phyloP scores from a whole-genome alignment of 1,139 yeast genomes.

The Debaryomyces sp. region DNA sequence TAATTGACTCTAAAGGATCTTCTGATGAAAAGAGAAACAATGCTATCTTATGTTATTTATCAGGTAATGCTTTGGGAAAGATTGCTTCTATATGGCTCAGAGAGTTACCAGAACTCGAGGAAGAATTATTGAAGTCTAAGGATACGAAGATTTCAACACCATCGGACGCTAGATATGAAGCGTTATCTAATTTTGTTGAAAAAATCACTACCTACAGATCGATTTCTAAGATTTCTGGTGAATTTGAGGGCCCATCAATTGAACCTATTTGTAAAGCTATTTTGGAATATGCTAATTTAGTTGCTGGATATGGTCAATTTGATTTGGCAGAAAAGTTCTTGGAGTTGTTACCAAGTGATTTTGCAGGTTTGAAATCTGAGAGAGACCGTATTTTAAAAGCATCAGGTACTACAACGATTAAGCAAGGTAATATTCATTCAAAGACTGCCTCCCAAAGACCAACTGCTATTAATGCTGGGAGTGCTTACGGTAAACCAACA shows the following conservation, averaged over 20 bases:
- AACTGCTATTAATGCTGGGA: background rate
- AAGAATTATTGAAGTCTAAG: slow-evolving; percentile 46
- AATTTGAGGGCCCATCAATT: slow-evolving; percentile 48
- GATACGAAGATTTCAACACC: slow-evolving; percentile 52
- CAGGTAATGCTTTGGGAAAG: slow-evolving; percentile 80
- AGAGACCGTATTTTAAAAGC: slow-evolving; percentile 81
- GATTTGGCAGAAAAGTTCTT: slow-evolving; percentile 78
- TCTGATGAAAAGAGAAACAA: slow-evolving; percentile 54
- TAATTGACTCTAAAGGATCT: slow-evolving; percentile 34
- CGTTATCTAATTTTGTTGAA: slow-evolving; percentile 80
- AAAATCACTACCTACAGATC: slow-evolving; percentile 78
- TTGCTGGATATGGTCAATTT: slow-evolving; percentile 82
- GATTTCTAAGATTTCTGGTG: slow-evolving; percentile 43
- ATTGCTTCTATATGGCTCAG: slow-evolving; percentile 82
- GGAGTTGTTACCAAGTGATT: slow-evolving; percentile 64
- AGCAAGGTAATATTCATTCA: background rate
- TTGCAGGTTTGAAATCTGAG: slow-evolving; percentile 50
- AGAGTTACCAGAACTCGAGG: slow-evolving; percentile 68
- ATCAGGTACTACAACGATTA: slow-evolving; percentile 15
- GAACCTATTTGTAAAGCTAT: slow-evolving; percentile 59
- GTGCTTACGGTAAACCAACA: background rate
- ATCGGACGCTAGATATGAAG: slow-evolving; percentile 82
- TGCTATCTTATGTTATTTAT: slow-evolving; percentile 78
- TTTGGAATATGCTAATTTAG: slow-evolving; percentile 77
- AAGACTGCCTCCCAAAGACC: slow-evolving; percentile 4